Evolutionary conservation across 1,284 basidiomycete genomes (phyloP).

Genomic region (Mycena sp.): DNA sequence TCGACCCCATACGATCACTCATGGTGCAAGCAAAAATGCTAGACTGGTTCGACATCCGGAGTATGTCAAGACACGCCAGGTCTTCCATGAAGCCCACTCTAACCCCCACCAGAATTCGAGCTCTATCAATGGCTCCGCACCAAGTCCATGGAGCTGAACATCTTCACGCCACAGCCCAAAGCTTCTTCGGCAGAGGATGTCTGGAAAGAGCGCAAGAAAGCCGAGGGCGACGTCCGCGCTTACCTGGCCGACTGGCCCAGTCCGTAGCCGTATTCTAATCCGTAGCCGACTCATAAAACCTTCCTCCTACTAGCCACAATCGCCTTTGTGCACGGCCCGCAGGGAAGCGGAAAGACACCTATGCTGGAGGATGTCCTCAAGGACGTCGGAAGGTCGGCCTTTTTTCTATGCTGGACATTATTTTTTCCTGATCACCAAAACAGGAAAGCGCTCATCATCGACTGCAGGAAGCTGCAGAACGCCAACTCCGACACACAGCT

Average conservation of each 20-base stretch:
- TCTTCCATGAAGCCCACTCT: background rate
- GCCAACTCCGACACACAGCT: slow-evolving; percentile 79
- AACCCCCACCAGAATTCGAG: slow-evolving; percentile 58
- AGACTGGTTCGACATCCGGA: slow-evolving; percentile 82
- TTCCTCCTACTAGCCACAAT: slow-evolving; percentile 53
- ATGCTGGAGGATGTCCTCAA: slow-evolving; percentile 74
- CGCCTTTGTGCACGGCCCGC: slow-evolving; percentile 90
- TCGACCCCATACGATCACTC: slow-evolving; percentile 90
- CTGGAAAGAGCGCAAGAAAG: slow-evolving; percentile 88
- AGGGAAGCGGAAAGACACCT: slow-evolving; percentile 88
- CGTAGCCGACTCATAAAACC: no score
- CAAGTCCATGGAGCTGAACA: slow-evolving; percentile 63
- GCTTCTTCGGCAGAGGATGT: slow-evolving; percentile 47
- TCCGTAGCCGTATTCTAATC: no score
- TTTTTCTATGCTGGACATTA: no score
- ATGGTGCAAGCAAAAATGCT: slow-evolving; percentile 87
- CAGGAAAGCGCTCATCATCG: slow-evolving; percentile 55
- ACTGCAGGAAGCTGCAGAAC: slow-evolving; percentile 83
- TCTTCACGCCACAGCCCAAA: slow-evolving; percentile 33
- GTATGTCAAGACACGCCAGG: slow-evolving; percentile 45
- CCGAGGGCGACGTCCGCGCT: slow-evolving; percentile 70
- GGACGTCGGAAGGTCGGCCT: slow-evolving; percentile 55
- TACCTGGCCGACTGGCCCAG: slow-evolving; percentile 80
- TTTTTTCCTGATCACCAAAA: no score
- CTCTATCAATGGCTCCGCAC: slow-evolving; percentile 74